These are phyloP conservation scores for Dalbergia oliveri DNA, from an alignment of 306 rosid species.

Conservation along the genomic window DNA sequence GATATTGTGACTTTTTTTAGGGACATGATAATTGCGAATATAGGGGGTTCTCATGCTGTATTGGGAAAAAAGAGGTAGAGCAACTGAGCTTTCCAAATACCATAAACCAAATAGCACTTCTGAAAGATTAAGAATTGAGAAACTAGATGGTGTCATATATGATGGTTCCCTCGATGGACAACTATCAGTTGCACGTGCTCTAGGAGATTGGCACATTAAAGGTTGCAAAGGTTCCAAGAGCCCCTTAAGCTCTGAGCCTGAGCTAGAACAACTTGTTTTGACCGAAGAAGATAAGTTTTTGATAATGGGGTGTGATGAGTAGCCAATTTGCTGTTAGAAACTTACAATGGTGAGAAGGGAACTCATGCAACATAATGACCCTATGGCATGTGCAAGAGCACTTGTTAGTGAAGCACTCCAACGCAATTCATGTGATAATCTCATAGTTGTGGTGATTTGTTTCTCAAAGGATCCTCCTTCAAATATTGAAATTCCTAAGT, in stretches of 20 bases:
- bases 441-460: constrained; percentile 69
- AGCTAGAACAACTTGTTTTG: constrained; percentile 58
- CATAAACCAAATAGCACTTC: constrained; percentile 80
- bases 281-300: constrained; percentile 73
- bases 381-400: constrained; percentile 53
- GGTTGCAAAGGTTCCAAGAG: constrained; percentile 68
- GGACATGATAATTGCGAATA: constrained; percentile 66
- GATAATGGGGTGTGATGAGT: constrained; percentile 78
- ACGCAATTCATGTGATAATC: constrained; percentile 70
- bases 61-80: constrained; percentile 72
- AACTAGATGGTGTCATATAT: constrained; percentile 72
- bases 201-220: constrained; percentile 83
- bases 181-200: constrained; percentile 74
- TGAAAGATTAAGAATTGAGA: constrained; percentile 75
- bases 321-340: constrained; percentile 81
- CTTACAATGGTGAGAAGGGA: constrained; percentile 77
- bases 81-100: constrained; percentile 70
- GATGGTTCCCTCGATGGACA: constrained; percentile 80
- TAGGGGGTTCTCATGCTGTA: constrained; percentile 79
- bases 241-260: constrained; percentile 74
- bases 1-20: constrained; percentile 52
- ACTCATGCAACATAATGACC: constrained; percentile 71
- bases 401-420: constrained; percentile 73
- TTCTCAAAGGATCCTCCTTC: constrained; percentile 71
- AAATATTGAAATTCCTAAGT: constrained; percentile 60